phyloP scores from a whole-genome alignment of 2,329 filamentous ascomycete genomes.

The Penicillium sp. region DNA sequence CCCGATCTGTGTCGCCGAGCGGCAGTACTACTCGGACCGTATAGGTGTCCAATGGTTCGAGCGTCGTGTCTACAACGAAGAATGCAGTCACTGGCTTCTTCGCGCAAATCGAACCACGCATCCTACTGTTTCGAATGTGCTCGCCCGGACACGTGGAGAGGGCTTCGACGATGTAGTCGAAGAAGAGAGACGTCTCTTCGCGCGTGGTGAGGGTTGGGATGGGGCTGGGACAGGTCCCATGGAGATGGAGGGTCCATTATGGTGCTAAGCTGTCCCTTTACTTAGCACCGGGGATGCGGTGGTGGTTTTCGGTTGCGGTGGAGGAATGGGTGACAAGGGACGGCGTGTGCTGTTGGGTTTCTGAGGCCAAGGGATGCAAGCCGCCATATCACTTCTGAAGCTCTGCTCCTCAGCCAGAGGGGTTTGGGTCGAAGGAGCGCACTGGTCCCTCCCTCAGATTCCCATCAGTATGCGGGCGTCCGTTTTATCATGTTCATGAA shows the following conservation, averaged over 20 bases:
- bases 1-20: slow-evolving; percentile 28
- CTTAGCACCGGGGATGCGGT: neutral
- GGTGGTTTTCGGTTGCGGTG: neutral
- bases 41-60: slow-evolving; percentile 18
- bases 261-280: slow-evolving; percentile 1
- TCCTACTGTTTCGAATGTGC: slow-evolving; percentile 24
- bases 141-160: slow-evolving; percentile 29
- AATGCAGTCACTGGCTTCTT: slow-evolving; percentile 35
- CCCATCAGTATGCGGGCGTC: neutral
- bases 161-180: slow-evolving; percentile 32
- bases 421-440: neutral
- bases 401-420: neutral
- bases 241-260: slow-evolving; percentile 29
- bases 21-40: slow-evolving; percentile 21
- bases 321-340: neutral
- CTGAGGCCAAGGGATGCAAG: neutral
- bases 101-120: slow-evolving; percentile 35
- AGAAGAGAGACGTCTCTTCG: slow-evolving; percentile 29
- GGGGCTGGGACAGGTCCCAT: slow-evolving; percentile 32
- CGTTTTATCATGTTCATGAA: neutral
- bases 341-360: neutral
- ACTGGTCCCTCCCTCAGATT: neutral
- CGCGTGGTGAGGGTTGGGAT: slow-evolving; percentile 40
- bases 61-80: slow-evolving; percentile 26
- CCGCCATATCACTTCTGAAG: neutral